Conservation (phyloP, 495 filamentous ascomycete genomes). For the Penicillium diatomitis region DNA sequence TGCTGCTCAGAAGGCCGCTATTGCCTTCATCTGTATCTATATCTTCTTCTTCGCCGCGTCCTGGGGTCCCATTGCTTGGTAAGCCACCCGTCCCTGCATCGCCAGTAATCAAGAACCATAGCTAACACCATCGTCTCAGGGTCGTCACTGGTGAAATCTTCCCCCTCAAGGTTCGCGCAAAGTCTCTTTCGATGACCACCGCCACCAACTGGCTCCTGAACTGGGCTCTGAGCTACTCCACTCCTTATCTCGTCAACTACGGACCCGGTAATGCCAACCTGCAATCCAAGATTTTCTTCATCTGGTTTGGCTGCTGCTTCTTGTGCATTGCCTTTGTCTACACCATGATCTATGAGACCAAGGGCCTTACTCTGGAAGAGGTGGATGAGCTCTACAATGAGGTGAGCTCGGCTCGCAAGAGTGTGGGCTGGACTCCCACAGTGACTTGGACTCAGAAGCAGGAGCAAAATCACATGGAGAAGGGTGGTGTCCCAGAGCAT, state of each 20-base stretch:
- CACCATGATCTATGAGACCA: constrained; percentile 70
- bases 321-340: constrained; percentile 62
- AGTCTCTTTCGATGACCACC: constrained; percentile 59
- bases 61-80: constrained; percentile 14
- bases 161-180: constrained; percentile 54
- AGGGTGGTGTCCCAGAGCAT: not conserved
- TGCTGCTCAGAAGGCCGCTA: constrained; percentile 50
- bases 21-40: constrained; percentile 64
- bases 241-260: constrained; percentile 63
- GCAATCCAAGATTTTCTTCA: constrained; percentile 66
- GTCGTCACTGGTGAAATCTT: constrained; percentile 68
- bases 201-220: constrained; percentile 64
- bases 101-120: not conserved
- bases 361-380: constrained; percentile 68
- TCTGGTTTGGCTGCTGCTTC: constrained; percentile 60
- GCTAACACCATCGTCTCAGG: constrained; percentile 49
- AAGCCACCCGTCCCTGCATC: not conserved
- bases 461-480: not conserved
- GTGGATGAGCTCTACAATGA: constrained; percentile 62
- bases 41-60: constrained; percentile 56
- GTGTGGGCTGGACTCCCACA: not conserved
- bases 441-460: not conserved
- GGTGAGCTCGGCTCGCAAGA: not conserved
- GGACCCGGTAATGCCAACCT: constrained; percentile 47
- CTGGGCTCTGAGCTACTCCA: constrained; percentile 47